Percentiles rank a stretch among this genome's conserved stretches.
phyloP scores from a whole-genome alignment of 257 asterid genomes.

The Leonotis leonurus region DNA sequence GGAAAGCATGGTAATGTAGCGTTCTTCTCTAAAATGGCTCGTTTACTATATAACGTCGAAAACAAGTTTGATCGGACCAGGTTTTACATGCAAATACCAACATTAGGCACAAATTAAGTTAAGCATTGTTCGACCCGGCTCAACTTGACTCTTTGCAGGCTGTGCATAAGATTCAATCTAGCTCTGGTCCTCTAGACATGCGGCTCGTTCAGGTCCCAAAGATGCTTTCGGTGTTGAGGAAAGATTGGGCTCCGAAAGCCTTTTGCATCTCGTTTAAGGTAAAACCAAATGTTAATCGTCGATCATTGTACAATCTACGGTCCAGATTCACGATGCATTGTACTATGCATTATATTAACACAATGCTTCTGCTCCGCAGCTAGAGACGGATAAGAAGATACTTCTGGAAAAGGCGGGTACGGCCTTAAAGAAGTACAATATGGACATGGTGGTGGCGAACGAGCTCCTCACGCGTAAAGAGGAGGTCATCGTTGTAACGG shows the following conservation, averaged over 20 bases:
- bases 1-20: slow-evolving; percentile 75
- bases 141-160: slow-evolving; percentile 30
- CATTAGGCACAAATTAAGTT: not conserved
- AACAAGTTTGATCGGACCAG: not conserved
- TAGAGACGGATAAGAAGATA: slow-evolving; percentile 80
- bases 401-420: slow-evolving; percentile 69
- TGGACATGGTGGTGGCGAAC: slow-evolving; percentile 94
- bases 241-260: slow-evolving; percentile 86
- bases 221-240: slow-evolving; percentile 82
- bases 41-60: not conserved
- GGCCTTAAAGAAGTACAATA: slow-evolving; percentile 68
- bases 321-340: no score
- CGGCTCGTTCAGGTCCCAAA: slow-evolving; percentile 88
- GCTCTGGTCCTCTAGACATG: slow-evolving; percentile 88
- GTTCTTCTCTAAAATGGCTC: not conserved
- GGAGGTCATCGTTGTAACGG: slow-evolving; percentile 68
- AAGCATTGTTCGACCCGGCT: no score
- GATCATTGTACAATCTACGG: no score
- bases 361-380: slow-evolving; percentile 25
- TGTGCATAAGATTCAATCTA: slow-evolving; percentile 82
- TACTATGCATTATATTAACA: not conserved
- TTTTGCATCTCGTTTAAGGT: slow-evolving; percentile 97
- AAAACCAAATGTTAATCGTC: no score
- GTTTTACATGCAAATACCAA: not conserved
- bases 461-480: slow-evolving; percentile 89